phyloP scores from a whole-genome alignment of 164 flowering plant genomes.

The Piper longum region DNA sequence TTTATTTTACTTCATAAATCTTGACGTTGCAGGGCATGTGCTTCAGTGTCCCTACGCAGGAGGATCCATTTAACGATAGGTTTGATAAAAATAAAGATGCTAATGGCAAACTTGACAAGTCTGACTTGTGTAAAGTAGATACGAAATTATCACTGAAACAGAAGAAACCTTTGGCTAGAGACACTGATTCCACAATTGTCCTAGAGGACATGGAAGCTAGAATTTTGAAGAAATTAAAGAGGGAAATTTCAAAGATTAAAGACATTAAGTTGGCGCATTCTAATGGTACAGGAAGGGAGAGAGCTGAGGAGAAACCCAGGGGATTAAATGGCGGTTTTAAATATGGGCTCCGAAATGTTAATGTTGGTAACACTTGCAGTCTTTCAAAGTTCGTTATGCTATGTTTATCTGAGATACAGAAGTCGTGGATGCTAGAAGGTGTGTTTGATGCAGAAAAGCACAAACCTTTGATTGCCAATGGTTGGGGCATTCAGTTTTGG shows the following conservation, averaged over 20 bases:
- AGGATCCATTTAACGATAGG: slow-evolving; percentile 85
- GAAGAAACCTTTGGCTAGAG: slow-evolving; percentile 7
- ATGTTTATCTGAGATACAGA: slow-evolving; percentile 67
- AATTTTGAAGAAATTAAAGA: slow-evolving; percentile 9
- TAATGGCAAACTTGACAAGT: slow-evolving; percentile 16
- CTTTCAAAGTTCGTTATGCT: slow-evolving; percentile 62
- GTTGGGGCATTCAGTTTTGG: slow-evolving; percentile 87
- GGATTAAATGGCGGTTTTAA: neutral
- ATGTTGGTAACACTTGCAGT: slow-evolving; percentile 13
- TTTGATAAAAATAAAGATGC: slow-evolving; percentile 13
- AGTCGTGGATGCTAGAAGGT: slow-evolving; percentile 25
- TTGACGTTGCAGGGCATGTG: slow-evolving; percentile 72
- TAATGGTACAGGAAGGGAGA: neutral
- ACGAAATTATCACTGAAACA: slow-evolving; percentile 4
- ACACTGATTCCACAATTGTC: slow-evolving; percentile 4
- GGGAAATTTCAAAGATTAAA: slow-evolving; percentile 3
- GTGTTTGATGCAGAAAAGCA: slow-evolving; percentile 13
- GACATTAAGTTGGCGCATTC: neutral
- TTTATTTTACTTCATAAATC: neutral
- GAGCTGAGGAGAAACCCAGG: slow-evolving; percentile 5
- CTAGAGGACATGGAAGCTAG: slow-evolving; percentile 2
- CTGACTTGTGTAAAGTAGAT: slow-evolving; percentile 7
- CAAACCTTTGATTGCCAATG: slow-evolving; percentile 30
- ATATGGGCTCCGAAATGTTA: neutral
- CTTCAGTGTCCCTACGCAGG: slow-evolving; percentile 75